Base-by-base conservation (phyloP, 2,329 filamentous ascomycete species). In the Xylaria digitata region DNA sequence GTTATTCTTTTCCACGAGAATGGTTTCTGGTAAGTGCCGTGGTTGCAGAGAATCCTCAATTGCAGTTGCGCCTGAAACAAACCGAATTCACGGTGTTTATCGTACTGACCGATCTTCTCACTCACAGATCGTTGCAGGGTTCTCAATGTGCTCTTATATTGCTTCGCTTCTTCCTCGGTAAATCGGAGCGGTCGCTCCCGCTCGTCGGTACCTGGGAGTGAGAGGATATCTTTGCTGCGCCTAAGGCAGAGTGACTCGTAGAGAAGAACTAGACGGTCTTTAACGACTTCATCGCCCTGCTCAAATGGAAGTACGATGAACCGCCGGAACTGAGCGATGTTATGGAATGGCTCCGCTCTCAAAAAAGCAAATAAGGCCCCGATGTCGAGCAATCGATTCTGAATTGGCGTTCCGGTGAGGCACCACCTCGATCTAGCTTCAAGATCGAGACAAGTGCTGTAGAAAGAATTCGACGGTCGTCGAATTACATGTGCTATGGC, bases 361-460 rank as follows among this genome's bases (percentile, higher is more conserved):
- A 87, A 72, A 67, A 87, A 87, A 0, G 80, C 77, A 48, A 87
- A 79, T 0, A 88, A 75, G 0, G 84, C 79, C 0, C 82, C 85
- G 3, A 87, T 79, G 55, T 88, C 85, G 6, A 83, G 81, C 0
- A 87, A 76, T 1, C 76, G 77, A 68, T 87, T 87, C 64, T 87
- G 85, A 26, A 87, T 83, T 0, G 85, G 85, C 0, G 85, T 87
- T 0, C 84, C 85, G 0, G 83, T 84, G 0, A 86, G 76, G 67
- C 84, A 86, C 85, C 85, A 88, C 8, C 85, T 78, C 0, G 79
- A 81, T 1, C 77, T 75, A 0, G 85, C 81, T 1, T 72, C 62
- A 0, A 88, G 75, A 0, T 79, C 75, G 23, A 74, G 70, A 3
- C 83, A 82, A 0, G 83, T 79, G 0, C 77, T 78, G 65, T 84